phyloP scores from a whole-genome alignment of 1,139 yeast genomes.

The Suhomyces panamericanus region DNA sequence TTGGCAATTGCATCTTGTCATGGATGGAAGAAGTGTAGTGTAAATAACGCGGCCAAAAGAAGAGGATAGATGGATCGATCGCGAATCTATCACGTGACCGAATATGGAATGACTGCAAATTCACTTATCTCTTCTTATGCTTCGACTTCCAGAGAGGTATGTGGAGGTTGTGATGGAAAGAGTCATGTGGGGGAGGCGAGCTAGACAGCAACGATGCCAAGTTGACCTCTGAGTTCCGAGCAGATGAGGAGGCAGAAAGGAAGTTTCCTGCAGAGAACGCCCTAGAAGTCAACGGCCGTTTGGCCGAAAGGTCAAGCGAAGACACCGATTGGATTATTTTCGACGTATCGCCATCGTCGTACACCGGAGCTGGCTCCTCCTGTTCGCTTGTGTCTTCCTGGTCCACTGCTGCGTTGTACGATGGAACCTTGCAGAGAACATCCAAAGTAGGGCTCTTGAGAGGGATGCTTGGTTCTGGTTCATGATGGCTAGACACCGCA shows the following conservation, averaged over 20 bases:
- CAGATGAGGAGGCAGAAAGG: not conserved
- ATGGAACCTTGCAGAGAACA: conserved; percentile 34
- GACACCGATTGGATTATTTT: conserved; percentile 3
- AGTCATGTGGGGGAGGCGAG: not conserved
- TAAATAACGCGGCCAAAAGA: too few relatives aligned
- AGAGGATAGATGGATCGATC: too few relatives aligned
- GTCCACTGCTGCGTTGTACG: conserved; percentile 39
- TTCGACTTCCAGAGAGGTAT: conserved; percentile 6
- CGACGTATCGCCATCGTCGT: conserved; percentile 14
- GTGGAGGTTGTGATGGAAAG: not conserved
- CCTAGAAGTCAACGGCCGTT: not conserved
- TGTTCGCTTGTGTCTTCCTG: conserved; percentile 25
- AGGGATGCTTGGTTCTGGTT: not conserved
- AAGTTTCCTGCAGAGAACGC: conserved; percentile 1
- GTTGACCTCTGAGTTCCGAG: conserved; percentile 3
- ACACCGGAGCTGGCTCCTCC: conserved; percentile 37
- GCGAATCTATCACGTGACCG: not conserved
- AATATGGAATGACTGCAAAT: too few relatives aligned
- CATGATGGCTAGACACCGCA: not conserved
- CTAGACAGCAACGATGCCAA: not conserved
- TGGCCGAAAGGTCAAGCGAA: conserved; percentile 8
- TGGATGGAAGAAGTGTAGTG: too few relatives aligned
- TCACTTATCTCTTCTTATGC: conserved; percentile 4
- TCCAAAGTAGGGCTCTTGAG: conserved; percentile 21
- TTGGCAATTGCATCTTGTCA: not conserved